A percentile compares a stretch with the other conserved stretches of the same genome.
phyloP scores from a whole-genome alignment of 768 basidiomycete species.

The Dentipellis sp. region DNA sequence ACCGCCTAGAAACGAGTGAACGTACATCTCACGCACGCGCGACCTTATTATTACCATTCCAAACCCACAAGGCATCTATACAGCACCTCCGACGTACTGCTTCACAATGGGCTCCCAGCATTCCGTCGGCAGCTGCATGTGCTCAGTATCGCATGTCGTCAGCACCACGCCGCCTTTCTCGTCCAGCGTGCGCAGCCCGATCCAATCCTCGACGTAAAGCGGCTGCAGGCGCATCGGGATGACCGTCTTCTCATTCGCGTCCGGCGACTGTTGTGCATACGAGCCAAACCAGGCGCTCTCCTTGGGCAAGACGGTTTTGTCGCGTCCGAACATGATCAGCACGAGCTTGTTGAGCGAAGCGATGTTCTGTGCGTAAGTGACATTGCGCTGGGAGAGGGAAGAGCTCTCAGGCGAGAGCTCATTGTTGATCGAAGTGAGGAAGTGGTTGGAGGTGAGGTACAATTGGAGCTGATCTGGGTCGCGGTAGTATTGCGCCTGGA shows the following conservation, averaged over 20 bases:
- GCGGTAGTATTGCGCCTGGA: slow-evolving; percentile 79
- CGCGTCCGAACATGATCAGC: slow-evolving; percentile 63
- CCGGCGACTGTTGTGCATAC: slow-evolving; percentile 36
- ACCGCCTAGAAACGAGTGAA: too few relatives aligned
- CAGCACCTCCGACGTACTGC: slow-evolving; percentile 18
- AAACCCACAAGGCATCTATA: not conserved
- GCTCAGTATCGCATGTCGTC: slow-evolving; percentile 57
- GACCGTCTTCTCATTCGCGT: slow-evolving; percentile 27
- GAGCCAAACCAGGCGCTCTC: slow-evolving; percentile 86
- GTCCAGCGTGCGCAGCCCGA: slow-evolving; percentile 66
- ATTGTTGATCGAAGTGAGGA: slow-evolving; percentile 74
- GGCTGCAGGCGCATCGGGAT: slow-evolving; percentile 68
- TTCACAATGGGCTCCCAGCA: slow-evolving; percentile 25
- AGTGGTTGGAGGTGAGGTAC: slow-evolving; percentile 55
- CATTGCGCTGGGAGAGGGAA: slow-evolving; percentile 33
- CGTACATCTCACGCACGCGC: too few relatives aligned
- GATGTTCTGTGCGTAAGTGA: slow-evolving; percentile 52
- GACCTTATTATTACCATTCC: too few relatives aligned
- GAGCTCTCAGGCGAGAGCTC: slow-evolving; percentile 31
- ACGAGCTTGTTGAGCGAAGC: slow-evolving; percentile 56
- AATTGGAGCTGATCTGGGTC: slow-evolving; percentile 51
- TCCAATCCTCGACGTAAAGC: slow-evolving; percentile 73
- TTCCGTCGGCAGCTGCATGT: slow-evolving; percentile 53
- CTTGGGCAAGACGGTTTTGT: slow-evolving; percentile 74
- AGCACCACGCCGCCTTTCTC: slow-evolving; percentile 51